These are phyloP conservation scores for Tagetes patula DNA, from an alignment of 129 eudicot species.

Conservation along the genomic window DNA sequence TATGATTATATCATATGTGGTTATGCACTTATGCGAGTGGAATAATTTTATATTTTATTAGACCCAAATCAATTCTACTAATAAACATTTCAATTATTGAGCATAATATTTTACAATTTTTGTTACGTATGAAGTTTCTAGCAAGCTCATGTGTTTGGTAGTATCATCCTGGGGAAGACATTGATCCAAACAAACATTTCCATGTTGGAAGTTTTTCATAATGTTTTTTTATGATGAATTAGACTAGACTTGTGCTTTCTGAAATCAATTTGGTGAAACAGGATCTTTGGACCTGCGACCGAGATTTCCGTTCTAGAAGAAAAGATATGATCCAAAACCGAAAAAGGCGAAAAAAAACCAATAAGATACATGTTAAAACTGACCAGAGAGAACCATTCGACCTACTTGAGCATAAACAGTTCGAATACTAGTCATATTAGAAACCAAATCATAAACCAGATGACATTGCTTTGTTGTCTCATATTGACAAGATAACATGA, in stretches of 20 bases:
- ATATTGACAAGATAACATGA: slow-evolving; percentile 2
- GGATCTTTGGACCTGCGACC: not conserved
- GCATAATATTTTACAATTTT: not conserved
- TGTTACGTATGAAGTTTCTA: not conserved
- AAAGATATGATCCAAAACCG: not conserved
- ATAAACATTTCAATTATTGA: not conserved
- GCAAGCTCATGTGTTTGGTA: too few relatives aligned
- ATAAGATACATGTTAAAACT: not conserved
- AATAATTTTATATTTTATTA: not conserved
- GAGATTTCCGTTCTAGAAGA: not conserved
- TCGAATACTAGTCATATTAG: not conserved
- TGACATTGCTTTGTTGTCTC: not conserved
- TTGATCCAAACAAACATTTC: too few relatives aligned
- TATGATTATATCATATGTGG: too few relatives aligned
- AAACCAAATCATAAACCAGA: not conserved
- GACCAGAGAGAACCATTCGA: not conserved
- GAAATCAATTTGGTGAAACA: not conserved
- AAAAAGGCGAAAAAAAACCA: not conserved
- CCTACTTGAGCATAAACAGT: not conserved
- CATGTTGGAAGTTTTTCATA: too few relatives aligned
- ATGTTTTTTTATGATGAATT: too few relatives aligned
- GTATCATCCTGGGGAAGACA: too few relatives aligned
- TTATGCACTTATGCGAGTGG: not conserved
- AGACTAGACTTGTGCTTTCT: too few relatives aligned
- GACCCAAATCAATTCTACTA: not conserved